Percentiles rank a stretch among this genome's conserved stretches.
These are phyloP conservation scores for Cajanus cajan DNA, from an alignment of 306 rosid genomes.

Conservation along the genomic window DNA sequence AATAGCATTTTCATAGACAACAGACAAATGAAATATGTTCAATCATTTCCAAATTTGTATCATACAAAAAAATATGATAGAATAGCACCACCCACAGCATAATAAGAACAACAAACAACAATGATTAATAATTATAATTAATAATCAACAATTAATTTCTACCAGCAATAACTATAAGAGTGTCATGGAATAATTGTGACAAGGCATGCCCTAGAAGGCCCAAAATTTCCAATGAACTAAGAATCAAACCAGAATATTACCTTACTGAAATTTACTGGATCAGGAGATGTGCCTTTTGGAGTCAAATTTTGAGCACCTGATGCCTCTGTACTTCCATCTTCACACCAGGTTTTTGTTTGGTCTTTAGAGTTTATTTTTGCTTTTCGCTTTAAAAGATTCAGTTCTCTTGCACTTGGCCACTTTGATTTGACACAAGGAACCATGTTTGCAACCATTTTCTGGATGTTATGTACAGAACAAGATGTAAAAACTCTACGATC, in stretches of 20 bases:
- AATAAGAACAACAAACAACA: not conserved
- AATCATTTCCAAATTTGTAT: slow-evolving; percentile 8
- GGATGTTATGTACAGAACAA: slow-evolving; percentile 70
- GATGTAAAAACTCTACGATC: slow-evolving; percentile 70
- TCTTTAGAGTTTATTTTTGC: slow-evolving; percentile 89
- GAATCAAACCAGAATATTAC: slow-evolving; percentile 40
- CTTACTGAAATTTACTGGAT: slow-evolving; percentile 56
- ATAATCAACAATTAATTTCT: not conserved
- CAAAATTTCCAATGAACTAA: slow-evolving; percentile 11
- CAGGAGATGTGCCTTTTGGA: slow-evolving; percentile 55
- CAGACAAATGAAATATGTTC: slow-evolving; percentile 6
- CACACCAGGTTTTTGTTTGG: slow-evolving; percentile 80
- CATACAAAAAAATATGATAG: not conserved
- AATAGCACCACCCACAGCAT: not conserved
- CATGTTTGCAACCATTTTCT: slow-evolving; percentile 84
- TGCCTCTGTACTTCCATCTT: slow-evolving; percentile 72
- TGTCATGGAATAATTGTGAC: not conserved
- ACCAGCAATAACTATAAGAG: not conserved
- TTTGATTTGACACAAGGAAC: slow-evolving; percentile 82
- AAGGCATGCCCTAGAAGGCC: slow-evolving; percentile 5
- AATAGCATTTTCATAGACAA: not conserved
- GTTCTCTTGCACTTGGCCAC: slow-evolving; percentile 94
- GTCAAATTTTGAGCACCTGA: slow-evolving; percentile 52
- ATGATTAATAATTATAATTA: not conserved
- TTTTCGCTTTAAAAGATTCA: slow-evolving; percentile 89